Conservation (phyloP, 441 rosid species). For the Croton setiger region DNA sequence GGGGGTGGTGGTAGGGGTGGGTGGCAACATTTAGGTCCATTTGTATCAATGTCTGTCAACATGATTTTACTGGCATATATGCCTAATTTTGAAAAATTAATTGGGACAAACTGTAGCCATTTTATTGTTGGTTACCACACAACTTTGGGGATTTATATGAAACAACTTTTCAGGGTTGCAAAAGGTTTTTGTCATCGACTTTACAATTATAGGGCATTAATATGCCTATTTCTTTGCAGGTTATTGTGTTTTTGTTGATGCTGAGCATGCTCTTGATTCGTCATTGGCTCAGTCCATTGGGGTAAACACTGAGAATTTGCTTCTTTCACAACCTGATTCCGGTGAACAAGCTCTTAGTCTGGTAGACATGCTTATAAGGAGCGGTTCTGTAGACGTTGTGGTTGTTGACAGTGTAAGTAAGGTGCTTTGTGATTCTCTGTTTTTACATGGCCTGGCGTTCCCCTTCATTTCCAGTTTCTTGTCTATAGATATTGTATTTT, state of each 20-base stretch:
- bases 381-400: slow-evolving; percentile 95
- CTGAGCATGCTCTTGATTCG: slow-evolving; percentile 97
- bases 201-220: slow-evolving; percentile 16
- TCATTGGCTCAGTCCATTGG: slow-evolving; percentile 78
- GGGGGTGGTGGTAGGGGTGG: background rate
- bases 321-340: slow-evolving; percentile 94
- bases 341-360: slow-evolving; percentile 97
- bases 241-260: slow-evolving; percentile 89
- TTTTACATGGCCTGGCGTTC: slow-evolving; percentile 4
- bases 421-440: slow-evolving; percentile 20
- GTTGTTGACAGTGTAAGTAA: slow-evolving; percentile 94
- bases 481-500: slow-evolving; percentile 5
- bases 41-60: too few relatives aligned
- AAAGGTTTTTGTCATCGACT: background rate
- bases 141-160: background rate
- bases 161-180: background rate
- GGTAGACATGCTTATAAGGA: slow-evolving; percentile 86
- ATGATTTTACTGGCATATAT: background rate
- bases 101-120: background rate
- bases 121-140: background rate
- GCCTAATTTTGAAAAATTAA: background rate
- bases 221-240: slow-evolving; percentile 39
- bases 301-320: slow-evolving; percentile 84
- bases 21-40: background rate
- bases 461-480: slow-evolving; percentile 2